Percentiles rank a stretch among this genome's conserved stretches.
These are phyloP conservation scores for Elaeagnus macrophylla DNA, from an alignment of 306 rosid genomes.

Conservation along the genomic window DNA sequence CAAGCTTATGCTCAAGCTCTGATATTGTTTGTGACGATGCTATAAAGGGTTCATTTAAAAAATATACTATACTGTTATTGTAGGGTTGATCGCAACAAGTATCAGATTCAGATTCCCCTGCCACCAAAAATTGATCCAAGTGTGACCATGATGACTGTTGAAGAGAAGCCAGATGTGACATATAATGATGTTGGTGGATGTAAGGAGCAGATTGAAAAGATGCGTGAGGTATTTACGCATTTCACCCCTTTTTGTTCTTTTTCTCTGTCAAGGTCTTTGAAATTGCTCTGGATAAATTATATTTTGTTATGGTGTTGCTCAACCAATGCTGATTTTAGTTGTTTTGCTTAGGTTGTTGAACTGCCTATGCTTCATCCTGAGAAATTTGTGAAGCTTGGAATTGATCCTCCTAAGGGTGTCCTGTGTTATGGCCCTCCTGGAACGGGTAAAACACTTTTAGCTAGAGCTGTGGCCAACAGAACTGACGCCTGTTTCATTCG, in stretches of 20 bases:
- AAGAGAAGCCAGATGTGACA: constrained; percentile 97
- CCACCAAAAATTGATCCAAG: constrained; percentile 99
- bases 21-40: neutral
- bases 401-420: constrained; percentile 99
- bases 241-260: neutral
- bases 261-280: neutral
- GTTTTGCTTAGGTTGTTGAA: constrained; percentile 73
- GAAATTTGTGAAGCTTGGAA: constrained; percentile 96
- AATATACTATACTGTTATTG: constrained; percentile 16
- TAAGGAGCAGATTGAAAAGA: constrained; percentile 91
- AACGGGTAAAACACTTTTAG: constrained; percentile 93
- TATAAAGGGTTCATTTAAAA: neutral
- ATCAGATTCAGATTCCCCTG: constrained; percentile 97
- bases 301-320: neutral
- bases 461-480: constrained; percentile 97
- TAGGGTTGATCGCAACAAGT: constrained; percentile 95
- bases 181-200: constrained; percentile 99
- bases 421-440: constrained; percentile 99
- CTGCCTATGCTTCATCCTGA: constrained; percentile 99
- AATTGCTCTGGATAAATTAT: neutral
- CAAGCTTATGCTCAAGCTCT: neutral
- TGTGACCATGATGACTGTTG: constrained; percentile 97
- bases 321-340: constrained; percentile 12
- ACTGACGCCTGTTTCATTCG: constrained; percentile 98
- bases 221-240: constrained; percentile 66